Conservation (phyloP, 139 green algal genomes). For the Bryopsis sp. region DNA sequence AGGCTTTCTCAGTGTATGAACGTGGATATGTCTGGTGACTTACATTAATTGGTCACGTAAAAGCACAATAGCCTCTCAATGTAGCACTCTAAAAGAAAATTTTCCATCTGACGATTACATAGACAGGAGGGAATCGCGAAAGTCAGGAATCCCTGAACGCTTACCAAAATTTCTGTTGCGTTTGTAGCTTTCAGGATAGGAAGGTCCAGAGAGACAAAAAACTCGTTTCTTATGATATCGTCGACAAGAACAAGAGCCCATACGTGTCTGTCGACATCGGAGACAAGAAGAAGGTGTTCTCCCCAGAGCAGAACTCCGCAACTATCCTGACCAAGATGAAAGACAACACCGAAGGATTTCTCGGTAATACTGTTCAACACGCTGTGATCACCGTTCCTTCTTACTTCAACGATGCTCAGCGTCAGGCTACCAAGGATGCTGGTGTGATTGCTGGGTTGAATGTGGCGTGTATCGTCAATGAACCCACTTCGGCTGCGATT, state of each 20-base stretch:
- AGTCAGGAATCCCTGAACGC: too few species aligned
- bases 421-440: slow-evolving; percentile 92
- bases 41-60: too few species aligned
- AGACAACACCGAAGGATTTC: slow-evolving; percentile 59
- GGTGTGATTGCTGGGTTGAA: slow-evolving; percentile 80
- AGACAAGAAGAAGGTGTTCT: slow-evolving; percentile 19
- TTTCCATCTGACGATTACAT: too few species aligned
- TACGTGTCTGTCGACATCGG: slow-evolving; percentile 72
- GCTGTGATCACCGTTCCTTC: slow-evolving; percentile 53
- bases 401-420: slow-evolving; percentile 99
- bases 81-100: too few species aligned
- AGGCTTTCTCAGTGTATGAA: too few species aligned
- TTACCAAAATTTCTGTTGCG: too few species aligned
- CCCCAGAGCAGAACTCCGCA: slow-evolving; percentile 40
- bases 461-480: slow-evolving; percentile 98
- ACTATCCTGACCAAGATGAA: slow-evolving; percentile 65
- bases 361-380: slow-evolving; percentile 52
- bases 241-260: slow-evolving; percentile 87
- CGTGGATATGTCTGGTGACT: too few species aligned
- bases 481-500: slow-evolving; percentile 96
- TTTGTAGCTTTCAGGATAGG: slow-evolving; percentile 75
- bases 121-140: too few species aligned
- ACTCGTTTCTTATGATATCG: slow-evolving; percentile 92
- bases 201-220: slow-evolving; percentile 96
- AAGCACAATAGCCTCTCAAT: too few species aligned